Evolutionary conservation across 441 rosid species (phyloP), one percentile per base, ranked within the genome.

Genomic region (Macaranga tanarius): DNA sequence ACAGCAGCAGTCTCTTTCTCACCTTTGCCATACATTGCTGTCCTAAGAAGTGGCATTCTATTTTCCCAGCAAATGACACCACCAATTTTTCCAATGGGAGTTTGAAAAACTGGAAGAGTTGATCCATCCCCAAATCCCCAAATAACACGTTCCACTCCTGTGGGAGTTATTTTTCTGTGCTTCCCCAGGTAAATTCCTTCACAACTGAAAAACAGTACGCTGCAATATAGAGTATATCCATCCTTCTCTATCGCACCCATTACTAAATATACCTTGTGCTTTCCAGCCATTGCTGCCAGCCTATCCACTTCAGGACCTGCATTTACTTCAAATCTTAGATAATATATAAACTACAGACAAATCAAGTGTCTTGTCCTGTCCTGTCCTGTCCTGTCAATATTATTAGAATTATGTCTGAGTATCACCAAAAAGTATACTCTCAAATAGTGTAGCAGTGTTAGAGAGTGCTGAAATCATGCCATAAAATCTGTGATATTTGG

Each of bases 61-160:
- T 92, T 94, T 71, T 94, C 96, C 97, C 97, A 94, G 78, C 96
- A 94, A 71, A 94, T 87, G 62, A 92, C 98, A 56, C 92, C 96
- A 48, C 97, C 96, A 0, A 94, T 87, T 80, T 92, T 94, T 16
- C 97, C 96, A 51, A 92, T 72, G 2, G 92, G 87, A 25, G 97
- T 89, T 50, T 90, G 89, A 56, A 90, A 83, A 65, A 94, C 95
- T 8, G 95, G 93, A 68, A 94, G 85, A 1, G 93, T 94, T 2
- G 95, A 94, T 61, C 97, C 97, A 79, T 92, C 98, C 51, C 97
- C 96, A 23, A 90, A 92, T 50, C 98, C 98, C 98, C 97, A 94
- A 22, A 94, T 85, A 50, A 90, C 80, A 65, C 93, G 96, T 81
- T 94, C 98, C 26, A 88, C 73, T 52, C 87, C 93, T 0, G 96